Base-by-base conservation (phyloP, 768 basidiomycete genomes). In the Tylopilus subfusipes region DNA sequence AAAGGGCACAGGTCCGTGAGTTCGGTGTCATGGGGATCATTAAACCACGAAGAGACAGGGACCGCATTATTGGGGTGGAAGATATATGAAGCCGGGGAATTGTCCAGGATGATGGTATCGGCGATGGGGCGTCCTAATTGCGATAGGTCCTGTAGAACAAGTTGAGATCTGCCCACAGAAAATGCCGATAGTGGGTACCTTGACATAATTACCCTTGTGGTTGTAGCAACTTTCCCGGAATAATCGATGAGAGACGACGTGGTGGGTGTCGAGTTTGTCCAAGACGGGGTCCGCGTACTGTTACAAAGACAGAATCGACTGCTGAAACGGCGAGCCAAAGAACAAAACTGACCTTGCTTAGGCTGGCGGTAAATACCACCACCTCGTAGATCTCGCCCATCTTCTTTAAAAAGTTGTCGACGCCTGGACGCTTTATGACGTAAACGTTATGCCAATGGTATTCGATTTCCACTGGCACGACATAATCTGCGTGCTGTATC, bases 51-150 rank as follows among this genome's bases (percentile, higher is more conserved):
- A 40, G 96, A 98, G 56, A 99, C 95, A 13, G 97, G 97, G 5
- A 98, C 96, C 36, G 97, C 97, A 69, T 98, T 98, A 76, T 97
- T 95, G 16, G 94, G 94, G 68, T 99, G 96, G 81, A 99, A 99
- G 56, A 98, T 96, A 73, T 98, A 99, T 13, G 93, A 97, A 13
- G 97, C 97, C 16, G 97, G 97, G 25, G 96, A 98, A 72, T 98
- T 99, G 75, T 98, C 97, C 63, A 99, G 82, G 74, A 99, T 99
- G 67, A 98, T 98, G 56, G 88, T 93, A 66, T 96, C 93, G 44
- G 84, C 80, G 61, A 97, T 92, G 7, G 93, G 92, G 27, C 97
- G 87, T 45, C 97, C 97, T 50, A 99, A 80, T 74, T 98, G 97
- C 21, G 97, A 99, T 33, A 99, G 78, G 72, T 99, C 96, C 94